Base-by-base conservation (phyloP, 352 stramenopile genomes). In the Phytophthora syringae region DNA sequence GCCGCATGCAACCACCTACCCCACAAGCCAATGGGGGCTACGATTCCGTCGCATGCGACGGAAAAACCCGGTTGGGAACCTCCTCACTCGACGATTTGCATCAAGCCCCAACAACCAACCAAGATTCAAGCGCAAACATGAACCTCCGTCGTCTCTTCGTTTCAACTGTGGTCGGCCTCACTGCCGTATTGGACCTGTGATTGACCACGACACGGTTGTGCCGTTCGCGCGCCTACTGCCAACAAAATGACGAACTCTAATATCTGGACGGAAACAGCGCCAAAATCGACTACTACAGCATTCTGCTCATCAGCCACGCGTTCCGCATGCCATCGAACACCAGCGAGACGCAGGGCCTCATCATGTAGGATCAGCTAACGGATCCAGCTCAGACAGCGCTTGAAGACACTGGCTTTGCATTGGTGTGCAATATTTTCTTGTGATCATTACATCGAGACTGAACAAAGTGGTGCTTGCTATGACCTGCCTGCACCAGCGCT, bases 351-450 rank as follows among this genome's bases (percentile, higher is more conserved):
- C 53, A 61, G 18, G 42, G 28, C 25, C 43, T 61, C 20, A 61
- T 61, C 42, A 61, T 53, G 53, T 61, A 42, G 53, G 53, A 61
- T n/a, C 53, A 61, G 30, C 15, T 61, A 11, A 61, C 53, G 3
- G 53, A 61, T 39, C 42, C 42, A 5, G 53, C 53, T 22, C 53
- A 21, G 13, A 61, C 53, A 3, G 42, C 53, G 11, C 53, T 61
- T 11, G 53, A 53, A 34, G 6, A 61, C 39, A 61, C 53, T 5
- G 53, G 53, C 30, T 61, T 61, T 25, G n/a, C n/a, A n/a, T n/a
- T n/a, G n/a, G n/a, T n/a, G n/a, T n/a, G n/a, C n/a, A n/a, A n/a
- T n/a, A n/a, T n/a, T n/a, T n/a, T n/a, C n/a, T n/a, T n/a, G n/a
- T n/a, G n/a, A n/a, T n/a, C n/a, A n/a, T n/a, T n/a, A n/a, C n/a